Conservation (phyloP, 2,329 filamentous ascomycete species). For the Capronia americana region DNA sequence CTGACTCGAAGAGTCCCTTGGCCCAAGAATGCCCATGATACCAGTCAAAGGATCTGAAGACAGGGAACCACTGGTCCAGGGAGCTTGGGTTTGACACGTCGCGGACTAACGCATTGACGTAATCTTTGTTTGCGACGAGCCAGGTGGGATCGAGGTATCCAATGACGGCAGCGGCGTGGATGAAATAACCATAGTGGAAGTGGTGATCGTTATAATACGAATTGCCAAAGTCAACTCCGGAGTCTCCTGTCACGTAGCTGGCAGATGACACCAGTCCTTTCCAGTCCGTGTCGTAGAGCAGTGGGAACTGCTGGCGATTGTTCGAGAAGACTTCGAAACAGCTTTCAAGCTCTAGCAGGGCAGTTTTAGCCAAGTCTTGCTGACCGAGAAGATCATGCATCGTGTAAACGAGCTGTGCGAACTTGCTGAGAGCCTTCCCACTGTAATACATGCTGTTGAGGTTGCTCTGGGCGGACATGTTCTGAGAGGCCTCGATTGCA, state of each 20-base stretch:
- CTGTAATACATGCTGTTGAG: constrained; percentile 91
- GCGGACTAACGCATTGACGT: constrained; percentile 81
- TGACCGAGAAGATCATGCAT: constrained; percentile 69
- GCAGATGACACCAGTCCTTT: constrained; percentile 80
- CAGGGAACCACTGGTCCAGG: constrained; percentile 77
- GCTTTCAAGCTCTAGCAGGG: constrained; percentile 67
- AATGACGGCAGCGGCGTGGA: constrained; percentile 84
- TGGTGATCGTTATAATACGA: constrained; percentile 73
- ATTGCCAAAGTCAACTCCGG: constrained; percentile 85
- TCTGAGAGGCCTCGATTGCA: constrained; percentile 74
- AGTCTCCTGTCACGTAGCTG: constrained; percentile 71
- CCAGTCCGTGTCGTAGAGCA: constrained; percentile 69
- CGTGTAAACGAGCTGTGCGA: constrained; percentile 71
- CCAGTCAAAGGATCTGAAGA: constrained; percentile 88
- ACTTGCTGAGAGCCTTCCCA: constrained; percentile 83
- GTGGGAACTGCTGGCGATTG: constrained; percentile 70
- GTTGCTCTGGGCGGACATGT: constrained; percentile 75
- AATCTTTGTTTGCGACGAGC: constrained; percentile 75
- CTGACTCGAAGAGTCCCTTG: constrained; percentile 62
- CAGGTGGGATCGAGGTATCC: constrained; percentile 77
- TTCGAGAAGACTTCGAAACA: constrained; percentile 70
- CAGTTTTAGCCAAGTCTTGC: constrained; percentile 60
- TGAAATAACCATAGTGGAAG: constrained; percentile 80
- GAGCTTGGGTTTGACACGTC: constrained; percentile 79
- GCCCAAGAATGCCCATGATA: constrained; percentile 95